These are phyloP conservation scores for Rubroboletus pulcherrimus DNA, from an alignment of 768 basidiomycete species.

Conservation along the genomic window DNA sequence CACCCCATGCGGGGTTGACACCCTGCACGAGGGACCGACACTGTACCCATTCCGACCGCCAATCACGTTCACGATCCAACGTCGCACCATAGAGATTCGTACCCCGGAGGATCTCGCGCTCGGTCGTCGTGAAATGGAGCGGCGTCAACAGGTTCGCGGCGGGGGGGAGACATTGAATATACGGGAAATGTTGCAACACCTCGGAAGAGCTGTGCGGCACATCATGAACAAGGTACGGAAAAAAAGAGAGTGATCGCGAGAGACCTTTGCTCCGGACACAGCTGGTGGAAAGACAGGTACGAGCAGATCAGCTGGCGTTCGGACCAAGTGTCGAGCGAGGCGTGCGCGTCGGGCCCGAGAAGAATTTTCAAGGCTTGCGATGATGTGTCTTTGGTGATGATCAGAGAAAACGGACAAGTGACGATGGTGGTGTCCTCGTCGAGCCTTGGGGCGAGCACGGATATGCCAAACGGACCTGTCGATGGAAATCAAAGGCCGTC, in stretches of 20 bases:
- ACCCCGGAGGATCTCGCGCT: constrained; percentile 66
- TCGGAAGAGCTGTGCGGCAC: constrained; percentile 5
- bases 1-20: constrained; percentile 40
- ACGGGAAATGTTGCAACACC: constrained; percentile 46
- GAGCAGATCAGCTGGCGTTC: constrained; percentile 66
- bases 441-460: constrained; percentile 49
- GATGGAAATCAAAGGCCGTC: constrained; percentile 5
- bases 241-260: not conserved
- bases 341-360: constrained; percentile 26
- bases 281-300: constrained; percentile 65
- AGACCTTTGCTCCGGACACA: constrained; percentile 39
- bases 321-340: constrained; percentile 40
- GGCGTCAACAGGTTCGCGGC: constrained; percentile 60
- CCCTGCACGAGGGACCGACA: constrained; percentile 43
- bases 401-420: constrained; percentile 63
- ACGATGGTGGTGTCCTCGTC: constrained; percentile 52
- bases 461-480: constrained; percentile 44
- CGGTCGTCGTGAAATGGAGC: constrained; percentile 61
- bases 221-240: not conserved
- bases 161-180: constrained; percentile 65
- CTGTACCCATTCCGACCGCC: constrained; percentile 59
- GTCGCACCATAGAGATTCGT: constrained; percentile 82
- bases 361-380: constrained; percentile 40
- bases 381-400: constrained; percentile 55
- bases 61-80: constrained; percentile 56